Percentiles rank a stretch among this genome's conserved stretches.
These are phyloP conservation scores for Catenaria anguillulae DNA, from an alignment of 371 early-diverging fungal genomes.

Conservation along the genomic window DNA sequence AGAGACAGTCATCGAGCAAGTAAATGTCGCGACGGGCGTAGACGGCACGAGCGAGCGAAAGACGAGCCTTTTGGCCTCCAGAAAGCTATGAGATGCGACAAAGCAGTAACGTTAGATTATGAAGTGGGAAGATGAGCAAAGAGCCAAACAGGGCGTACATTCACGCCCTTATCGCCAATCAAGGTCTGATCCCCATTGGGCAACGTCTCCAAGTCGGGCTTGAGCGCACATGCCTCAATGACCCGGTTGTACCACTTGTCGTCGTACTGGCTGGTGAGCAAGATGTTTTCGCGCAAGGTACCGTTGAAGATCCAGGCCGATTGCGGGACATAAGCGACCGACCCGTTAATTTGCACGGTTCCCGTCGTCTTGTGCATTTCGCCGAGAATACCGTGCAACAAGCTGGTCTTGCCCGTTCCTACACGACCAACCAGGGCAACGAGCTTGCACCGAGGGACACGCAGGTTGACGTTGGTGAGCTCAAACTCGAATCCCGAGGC, in stretches of 20 bases:
- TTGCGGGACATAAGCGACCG: conserved; percentile 79
- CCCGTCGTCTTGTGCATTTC: conserved; percentile 53
- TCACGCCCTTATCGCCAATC: conserved; percentile 17
- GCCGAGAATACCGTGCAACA: conserved; percentile 67
- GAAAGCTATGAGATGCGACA: conserved; percentile 24
- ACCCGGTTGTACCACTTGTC: conserved; percentile 46
- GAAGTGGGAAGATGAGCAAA: no score
- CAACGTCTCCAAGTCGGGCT: conserved; percentile 16
- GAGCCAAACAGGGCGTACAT: conserved; percentile 36
- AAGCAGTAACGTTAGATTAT: no score
- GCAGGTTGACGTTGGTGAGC: conserved; percentile 47
- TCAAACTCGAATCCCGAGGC: conserved; percentile 29
- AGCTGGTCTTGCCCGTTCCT: conserved; percentile 72
- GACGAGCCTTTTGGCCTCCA: conserved; percentile 49
- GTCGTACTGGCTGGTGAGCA: conserved; percentile 77
- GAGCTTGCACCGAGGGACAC: conserved; percentile 42
- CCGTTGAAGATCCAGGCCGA: conserved; percentile 89
- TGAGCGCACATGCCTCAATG: conserved; percentile 26
- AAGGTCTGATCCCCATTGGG: conserved; percentile 20
- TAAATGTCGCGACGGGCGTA: conserved; percentile 24
- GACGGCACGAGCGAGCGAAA: conserved; percentile 62
- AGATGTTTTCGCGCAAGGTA: conserved; percentile 76
- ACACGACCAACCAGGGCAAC: conserved; percentile 72
- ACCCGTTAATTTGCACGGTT: conserved; percentile 45
- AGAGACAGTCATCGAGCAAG: not conserved